A percentile compares a stretch with the other conserved stretches of the same genome.
These are phyloP conservation scores for Bacidia gigantensis DNA, from an alignment of 495 filamentous ascomycete genomes.

Conservation along the genomic window DNA sequence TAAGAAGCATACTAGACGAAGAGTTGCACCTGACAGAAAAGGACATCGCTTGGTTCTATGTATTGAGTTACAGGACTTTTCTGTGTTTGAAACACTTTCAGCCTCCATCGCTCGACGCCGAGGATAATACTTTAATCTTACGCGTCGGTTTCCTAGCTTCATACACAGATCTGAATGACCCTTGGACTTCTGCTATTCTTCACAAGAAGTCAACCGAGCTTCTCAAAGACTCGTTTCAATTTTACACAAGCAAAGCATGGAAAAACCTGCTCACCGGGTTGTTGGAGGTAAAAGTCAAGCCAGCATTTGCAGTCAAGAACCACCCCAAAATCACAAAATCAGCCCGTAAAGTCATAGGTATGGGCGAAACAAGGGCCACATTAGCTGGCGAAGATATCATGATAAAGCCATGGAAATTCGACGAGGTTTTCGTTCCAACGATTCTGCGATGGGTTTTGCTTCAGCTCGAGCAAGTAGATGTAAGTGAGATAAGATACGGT, in stretches of 20 bases:
- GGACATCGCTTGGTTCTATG: conserved; percentile 5
- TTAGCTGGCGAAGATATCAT: conserved; percentile 35
- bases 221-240: conserved; percentile 24
- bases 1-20: conserved; percentile 3
- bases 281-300: conserved; percentile 38
- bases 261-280: conserved; percentile 29
- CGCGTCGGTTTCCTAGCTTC: conserved; percentile 26
- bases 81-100: conserved; percentile 1
- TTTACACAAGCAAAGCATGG: conserved; percentile 18
- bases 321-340: conserved; percentile 47
- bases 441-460: conserved; percentile 53
- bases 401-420: conserved; percentile 62
- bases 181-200: conserved; percentile 37
- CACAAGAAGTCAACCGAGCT: conserved; percentile 25
- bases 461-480: conserved; percentile 20
- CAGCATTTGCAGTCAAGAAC: conserved; percentile 56
- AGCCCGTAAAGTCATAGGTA: conserved; percentile 46
- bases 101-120: background rate
- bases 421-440: conserved; percentile 44
- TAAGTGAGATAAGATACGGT: background rate
- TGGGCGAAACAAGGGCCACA: conserved; percentile 27
- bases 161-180: conserved; percentile 37
- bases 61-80: conserved; percentile 5
- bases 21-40: conserved; percentile 1
- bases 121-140: background rate